Evolutionary conservation across 2,329 filamentous ascomycete species (phyloP).

Genomic region (Neoscytalidium dimidiatum): DNA sequence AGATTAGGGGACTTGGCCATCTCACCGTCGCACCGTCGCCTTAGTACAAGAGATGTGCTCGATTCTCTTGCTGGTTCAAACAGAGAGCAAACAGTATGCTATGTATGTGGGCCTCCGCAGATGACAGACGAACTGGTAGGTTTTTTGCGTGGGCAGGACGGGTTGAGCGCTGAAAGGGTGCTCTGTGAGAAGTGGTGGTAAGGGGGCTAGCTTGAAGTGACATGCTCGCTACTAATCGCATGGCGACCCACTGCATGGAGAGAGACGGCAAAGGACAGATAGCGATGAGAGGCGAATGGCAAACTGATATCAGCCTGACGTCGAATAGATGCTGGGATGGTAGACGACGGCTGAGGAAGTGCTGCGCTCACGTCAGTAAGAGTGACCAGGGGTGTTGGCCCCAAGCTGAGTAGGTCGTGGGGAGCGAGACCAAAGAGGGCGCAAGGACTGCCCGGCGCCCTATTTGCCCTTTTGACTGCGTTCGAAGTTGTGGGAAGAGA

Average conservation of each 20-base stretch:
- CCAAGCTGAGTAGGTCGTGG: background rate
- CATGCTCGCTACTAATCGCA: no score
- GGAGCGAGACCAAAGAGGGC: background rate
- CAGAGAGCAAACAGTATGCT: conserved; percentile 42
- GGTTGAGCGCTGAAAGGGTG: conserved; percentile 42
- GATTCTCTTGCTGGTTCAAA: conserved; percentile 36
- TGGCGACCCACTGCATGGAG: background rate
- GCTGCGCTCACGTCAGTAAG: background rate
- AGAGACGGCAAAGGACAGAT: background rate
- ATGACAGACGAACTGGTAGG: conserved; percentile 52
- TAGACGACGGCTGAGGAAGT: background rate
- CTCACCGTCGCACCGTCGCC: background rate
- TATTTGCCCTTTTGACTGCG: conserved; percentile 4
- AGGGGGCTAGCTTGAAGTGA: background rate
- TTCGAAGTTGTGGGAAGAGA: background rate
- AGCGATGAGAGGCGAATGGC: background rate
- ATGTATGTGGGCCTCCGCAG: conserved; percentile 50
- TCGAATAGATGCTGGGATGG: background rate
- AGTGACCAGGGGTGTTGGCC: background rate
- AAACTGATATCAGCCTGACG: background rate
- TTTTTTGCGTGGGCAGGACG: conserved; percentile 39
- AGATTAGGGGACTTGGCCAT: background rate
- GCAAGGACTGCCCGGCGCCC: background rate
- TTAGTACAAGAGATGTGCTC: conserved; percentile 35
- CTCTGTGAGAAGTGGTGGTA: conserved; percentile 57